These are phyloP conservation scores for Prunus mira DNA, from an alignment of 306 rosid species.

Conservation along the genomic window DNA sequence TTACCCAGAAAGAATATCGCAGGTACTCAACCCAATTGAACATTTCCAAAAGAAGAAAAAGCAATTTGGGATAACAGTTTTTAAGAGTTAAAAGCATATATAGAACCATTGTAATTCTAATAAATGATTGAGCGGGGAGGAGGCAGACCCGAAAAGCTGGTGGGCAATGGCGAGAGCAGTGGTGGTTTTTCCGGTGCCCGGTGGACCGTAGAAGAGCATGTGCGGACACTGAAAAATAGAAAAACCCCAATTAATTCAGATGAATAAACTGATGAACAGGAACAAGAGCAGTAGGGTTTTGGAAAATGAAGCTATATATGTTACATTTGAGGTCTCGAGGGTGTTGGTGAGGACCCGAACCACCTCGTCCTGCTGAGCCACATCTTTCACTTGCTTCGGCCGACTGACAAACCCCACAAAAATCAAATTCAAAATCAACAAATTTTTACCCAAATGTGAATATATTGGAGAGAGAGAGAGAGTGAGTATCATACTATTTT, in stretches of 20 bases:
- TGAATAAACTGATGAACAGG: neutral
- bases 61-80: neutral
- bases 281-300: neutral
- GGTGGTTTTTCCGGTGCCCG: slow-evolving; percentile 93
- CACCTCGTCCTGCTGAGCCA: slow-evolving; percentile 93
- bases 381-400: slow-evolving; percentile 87
- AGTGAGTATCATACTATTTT: slow-evolving; percentile 57
- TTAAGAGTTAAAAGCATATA: neutral
- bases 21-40: neutral
- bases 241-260: neutral
- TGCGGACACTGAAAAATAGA: slow-evolving; percentile 65
- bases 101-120: neutral
- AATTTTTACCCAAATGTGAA: neutral
- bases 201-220: slow-evolving; percentile 97
- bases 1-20: neutral
- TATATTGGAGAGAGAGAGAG: neutral
- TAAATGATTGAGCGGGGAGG: neutral
- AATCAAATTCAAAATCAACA: neutral
- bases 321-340: slow-evolving; percentile 77
- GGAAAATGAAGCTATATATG: neutral
- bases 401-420: slow-evolving; percentile 46
- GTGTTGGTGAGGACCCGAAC: slow-evolving; percentile 91
- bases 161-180: slow-evolving; percentile 90
- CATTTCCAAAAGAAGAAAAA: neutral
- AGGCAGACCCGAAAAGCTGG: slow-evolving; percentile 71